A percentile compares a stretch with the other conserved stretches of the same genome.
Conservation (phyloP, 2,329 filamentous ascomycete species). For the Lachnellula cervina region DNA sequence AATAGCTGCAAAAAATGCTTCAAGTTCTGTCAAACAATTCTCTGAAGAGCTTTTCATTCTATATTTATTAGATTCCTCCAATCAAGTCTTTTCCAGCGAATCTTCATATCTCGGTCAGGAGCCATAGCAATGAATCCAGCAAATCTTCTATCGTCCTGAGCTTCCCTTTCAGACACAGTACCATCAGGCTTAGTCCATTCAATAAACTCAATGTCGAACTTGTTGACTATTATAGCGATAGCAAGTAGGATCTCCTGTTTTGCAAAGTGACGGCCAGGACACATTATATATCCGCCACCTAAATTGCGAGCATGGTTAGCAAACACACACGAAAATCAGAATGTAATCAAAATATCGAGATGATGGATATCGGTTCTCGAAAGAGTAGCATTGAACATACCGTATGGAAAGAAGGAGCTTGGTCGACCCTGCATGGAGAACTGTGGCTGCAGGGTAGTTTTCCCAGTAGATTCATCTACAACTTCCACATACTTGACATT, state of each 20-base stretch:
- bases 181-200: slow-evolving; percentile 3
- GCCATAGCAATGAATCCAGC: slow-evolving; percentile 12
- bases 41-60: neutral
- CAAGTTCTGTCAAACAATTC: too few species aligned
- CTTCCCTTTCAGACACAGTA: slow-evolving; percentile 2
- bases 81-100: neutral
- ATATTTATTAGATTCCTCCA: neutral
- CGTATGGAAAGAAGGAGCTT: slow-evolving; percentile 13
- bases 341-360: too few species aligned
- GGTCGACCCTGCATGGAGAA: slow-evolving; percentile 12
- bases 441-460: slow-evolving; percentile 9
- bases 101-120: slow-evolving; percentile 14
- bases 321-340: neutral
- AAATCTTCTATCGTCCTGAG: slow-evolving; percentile 3
- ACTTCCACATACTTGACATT: slow-evolving; percentile 20
- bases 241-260: slow-evolving; percentile 17
- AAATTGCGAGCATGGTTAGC: neutral
- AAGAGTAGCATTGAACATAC: neutral
- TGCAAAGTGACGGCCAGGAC: slow-evolving; percentile 17
- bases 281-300: slow-evolving; percentile 15
- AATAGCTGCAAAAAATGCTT: too few species aligned
- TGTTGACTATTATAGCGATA: slow-evolving; percentile 10
- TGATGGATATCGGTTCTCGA: neutral
- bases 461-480: slow-evolving; percentile 9
- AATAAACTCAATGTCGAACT: slow-evolving; percentile 14